Evolutionary conservation across 2,329 filamentous ascomycete species (phyloP), one percentile per base, ranked within the genome.

Genomic region (Phialophora tarda): DNA sequence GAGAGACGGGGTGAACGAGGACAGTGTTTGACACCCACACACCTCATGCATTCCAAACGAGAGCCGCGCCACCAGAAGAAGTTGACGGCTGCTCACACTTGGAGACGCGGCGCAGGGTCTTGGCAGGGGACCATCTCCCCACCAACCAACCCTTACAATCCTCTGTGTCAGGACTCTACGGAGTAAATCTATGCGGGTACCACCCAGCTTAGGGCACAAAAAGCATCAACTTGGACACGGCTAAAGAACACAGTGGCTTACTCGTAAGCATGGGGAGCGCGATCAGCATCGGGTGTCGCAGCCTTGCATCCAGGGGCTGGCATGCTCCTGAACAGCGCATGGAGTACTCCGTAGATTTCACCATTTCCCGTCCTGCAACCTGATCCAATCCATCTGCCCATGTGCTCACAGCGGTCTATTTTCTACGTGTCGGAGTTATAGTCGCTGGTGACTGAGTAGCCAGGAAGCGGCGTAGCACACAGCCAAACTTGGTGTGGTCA

Each of bases 231-330:
- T 1, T 44, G 17, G 17, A n/a, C 14, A 17, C 38, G 17, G 38
- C 38, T 44, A 8, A n/a, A 44, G 38, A 44, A 44, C 38, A 44
- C 38, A 44, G 38, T 44, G 38, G 38, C 38, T n/a, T n/a, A n/a
- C n/a, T n/a, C n/a, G 34, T 12, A 3, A 23, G 10, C 47, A 24
- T 24, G 55, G 24, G 30, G 21, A 32, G 26, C 24, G 44, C 24
- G 24, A 32, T 59, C 17, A 32, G 30, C 17, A 28, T 44, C 38
- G 7, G 38, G 38, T 44, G 17, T 44, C 24, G 23, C 59, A 61
- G 59, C 59, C 47, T 61, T 61, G 48, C 30, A 23, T 54, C 44
- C 59, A 61, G 59, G 59, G 59, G 48, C 14, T 24, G 8, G 30
- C n/a, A 21, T 26, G 34, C 4, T 17, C 38, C 14, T 44, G 38